Evolutionary conservation across 2,329 filamentous ascomycete species (phyloP).

Genomic region (Hymenoscyphus fraxineus): DNA sequence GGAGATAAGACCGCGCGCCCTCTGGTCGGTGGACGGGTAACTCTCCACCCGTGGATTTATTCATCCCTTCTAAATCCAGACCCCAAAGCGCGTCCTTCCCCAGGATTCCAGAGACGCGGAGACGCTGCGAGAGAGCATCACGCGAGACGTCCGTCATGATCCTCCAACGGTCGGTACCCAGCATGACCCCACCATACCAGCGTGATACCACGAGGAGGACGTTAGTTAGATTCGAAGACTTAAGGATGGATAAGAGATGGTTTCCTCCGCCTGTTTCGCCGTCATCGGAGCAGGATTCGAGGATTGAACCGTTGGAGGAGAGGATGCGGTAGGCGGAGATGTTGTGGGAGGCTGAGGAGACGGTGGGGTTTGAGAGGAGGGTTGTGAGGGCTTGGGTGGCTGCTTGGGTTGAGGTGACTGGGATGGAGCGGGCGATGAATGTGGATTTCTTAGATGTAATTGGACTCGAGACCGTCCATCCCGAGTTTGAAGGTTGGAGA

Average conservation of each 20-base stretch:
- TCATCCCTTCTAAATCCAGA: conserved; percentile 51
- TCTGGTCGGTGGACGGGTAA: conserved; percentile 75
- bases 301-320: conserved; percentile 19
- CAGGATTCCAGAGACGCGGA: conserved; percentile 41
- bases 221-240: conserved; percentile 48
- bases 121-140: conserved; percentile 50
- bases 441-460: conserved; percentile 52
- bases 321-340: conserved; percentile 34
- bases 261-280: conserved; percentile 58
- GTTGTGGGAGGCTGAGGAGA: conserved; percentile 56
- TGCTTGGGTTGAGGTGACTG: conserved; percentile 39
- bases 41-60: conserved; percentile 37
- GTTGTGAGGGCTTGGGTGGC: conserved; percentile 44
- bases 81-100: conserved; percentile 58
- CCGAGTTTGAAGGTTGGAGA: conserved; percentile 13
- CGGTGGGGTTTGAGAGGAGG: conserved; percentile 47
- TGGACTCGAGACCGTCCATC: conserved; percentile 51
- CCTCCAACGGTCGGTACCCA: conserved; percentile 59
- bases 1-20: conserved; percentile 56
- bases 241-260: conserved; percentile 52
- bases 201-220: conserved; percentile 56
- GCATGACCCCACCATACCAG: conserved; percentile 60
- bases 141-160: conserved; percentile 57
- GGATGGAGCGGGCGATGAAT: conserved; percentile 53
- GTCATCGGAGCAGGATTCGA: conserved; percentile 44